Conservation (phyloP, 192 early-diverging fungal genomes). For the Linnemannia elongata region DNA sequence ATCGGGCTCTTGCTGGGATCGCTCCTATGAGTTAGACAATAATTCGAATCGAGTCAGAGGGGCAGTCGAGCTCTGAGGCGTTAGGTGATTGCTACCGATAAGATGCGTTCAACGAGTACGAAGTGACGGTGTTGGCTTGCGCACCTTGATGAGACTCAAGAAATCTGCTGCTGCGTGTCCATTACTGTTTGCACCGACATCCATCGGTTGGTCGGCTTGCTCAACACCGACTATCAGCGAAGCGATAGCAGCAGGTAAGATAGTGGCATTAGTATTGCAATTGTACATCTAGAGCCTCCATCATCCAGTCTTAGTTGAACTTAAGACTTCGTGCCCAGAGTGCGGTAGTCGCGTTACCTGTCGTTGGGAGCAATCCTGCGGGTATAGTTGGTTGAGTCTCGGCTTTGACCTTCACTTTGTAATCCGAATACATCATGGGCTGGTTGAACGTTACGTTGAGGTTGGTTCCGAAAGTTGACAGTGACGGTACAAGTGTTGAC, state of each 20-base stretch:
- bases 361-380: constrained; percentile 1
- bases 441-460: neutral
- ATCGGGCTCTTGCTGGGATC: constrained; percentile 44
- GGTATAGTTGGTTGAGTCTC: constrained; percentile 16
- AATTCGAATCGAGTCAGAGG: neutral
- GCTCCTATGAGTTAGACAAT: constrained; percentile 23
- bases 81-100: neutral
- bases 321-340: neutral
- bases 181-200: neutral
- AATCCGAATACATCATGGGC: constrained; percentile 58
- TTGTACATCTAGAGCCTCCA: neutral
- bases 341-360: neutral
- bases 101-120: neutral
- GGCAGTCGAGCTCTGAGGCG: neutral
- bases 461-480: neutral
- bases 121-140: neutral
- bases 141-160: constrained; percentile 25
- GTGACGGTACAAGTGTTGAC: neutral
- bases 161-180: constrained; percentile 30
- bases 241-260: neutral
- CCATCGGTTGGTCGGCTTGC: neutral
- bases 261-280: neutral
- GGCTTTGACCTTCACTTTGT: constrained; percentile 16
- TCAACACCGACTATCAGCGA: neutral
- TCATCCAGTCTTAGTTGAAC: neutral